phyloP scores from a whole-genome alignment of 352 stramenopile species.

The Pythium phragmitis region DNA sequence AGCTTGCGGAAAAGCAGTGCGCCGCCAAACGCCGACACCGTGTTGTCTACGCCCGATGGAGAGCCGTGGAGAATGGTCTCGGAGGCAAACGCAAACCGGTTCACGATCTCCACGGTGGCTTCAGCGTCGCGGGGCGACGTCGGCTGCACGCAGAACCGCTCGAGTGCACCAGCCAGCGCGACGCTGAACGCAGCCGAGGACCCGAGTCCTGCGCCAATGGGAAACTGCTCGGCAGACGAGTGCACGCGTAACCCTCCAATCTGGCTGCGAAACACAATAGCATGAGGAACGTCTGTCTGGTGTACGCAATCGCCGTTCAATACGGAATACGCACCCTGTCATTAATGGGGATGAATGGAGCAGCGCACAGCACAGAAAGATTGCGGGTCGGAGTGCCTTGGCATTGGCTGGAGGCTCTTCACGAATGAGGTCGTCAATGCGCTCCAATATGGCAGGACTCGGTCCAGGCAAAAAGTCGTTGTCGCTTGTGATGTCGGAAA shows the following conservation, averaged over 20 bases:
- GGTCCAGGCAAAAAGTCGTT: constrained; percentile 53
- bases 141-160: constrained; percentile 26
- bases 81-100: constrained; percentile 82
- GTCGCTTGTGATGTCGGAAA: constrained; percentile 38
- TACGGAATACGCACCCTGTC: constrained; percentile 22
- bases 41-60: constrained; percentile 93
- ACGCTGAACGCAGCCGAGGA: constrained; percentile 91
- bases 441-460: constrained; percentile 34
- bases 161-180: constrained; percentile 66
- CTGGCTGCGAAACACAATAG: background rate
- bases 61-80: constrained; percentile 90
- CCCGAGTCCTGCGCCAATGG: constrained; percentile 89
- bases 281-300: background rate
- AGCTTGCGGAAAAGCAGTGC: constrained; percentile 79
- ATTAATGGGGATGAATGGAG: constrained; percentile 41
- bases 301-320: too few relatives aligned
- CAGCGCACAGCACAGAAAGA: constrained; percentile 64
- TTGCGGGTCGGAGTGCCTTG: constrained; percentile 44
- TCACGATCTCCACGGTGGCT: constrained; percentile 56
- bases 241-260: constrained; percentile 38
- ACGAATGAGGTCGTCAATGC: constrained; percentile 49
- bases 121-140: background rate
- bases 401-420: constrained; percentile 43
- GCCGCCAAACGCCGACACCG: constrained; percentile 85
- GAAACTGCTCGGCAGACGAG: constrained; percentile 52